Evolutionary conservation across 2,329 filamentous ascomycete genomes (phyloP).

Genomic region (Hypoxylon sp.): DNA sequence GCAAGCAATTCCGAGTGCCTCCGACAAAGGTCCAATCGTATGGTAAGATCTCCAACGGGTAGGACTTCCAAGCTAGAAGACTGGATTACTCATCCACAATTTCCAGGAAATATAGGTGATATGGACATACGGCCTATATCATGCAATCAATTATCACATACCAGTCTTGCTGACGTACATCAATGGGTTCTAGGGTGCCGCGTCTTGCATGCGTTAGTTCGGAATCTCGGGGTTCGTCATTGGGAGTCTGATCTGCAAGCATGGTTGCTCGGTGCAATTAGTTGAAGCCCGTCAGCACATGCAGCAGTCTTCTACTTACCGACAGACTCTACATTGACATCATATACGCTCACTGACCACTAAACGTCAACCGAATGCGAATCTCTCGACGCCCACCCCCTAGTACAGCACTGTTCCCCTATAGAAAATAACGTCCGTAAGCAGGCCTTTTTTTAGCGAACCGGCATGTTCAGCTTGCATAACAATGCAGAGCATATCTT

Average conservation of each 20-base stretch:
- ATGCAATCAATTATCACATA: slow-evolving; percentile 29
- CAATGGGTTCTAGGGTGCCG: not conserved
- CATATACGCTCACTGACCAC: not conserved
- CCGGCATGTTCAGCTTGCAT: not conserved
- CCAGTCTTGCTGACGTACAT: slow-evolving; percentile 30
- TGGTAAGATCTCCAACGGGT: not conserved
- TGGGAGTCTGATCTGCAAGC: slow-evolving; percentile 17
- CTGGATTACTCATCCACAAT: slow-evolving; percentile 11
- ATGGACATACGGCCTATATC: slow-evolving; percentile 22
- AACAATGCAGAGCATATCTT: not conserved
- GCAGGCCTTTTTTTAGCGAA: not conserved
- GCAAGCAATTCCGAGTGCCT: slow-evolving; percentile 28
- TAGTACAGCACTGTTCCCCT: not conserved
- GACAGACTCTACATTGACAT: slow-evolving; percentile 10
- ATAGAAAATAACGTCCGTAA: not conserved
- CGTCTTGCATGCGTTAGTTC: slow-evolving; percentile 23
- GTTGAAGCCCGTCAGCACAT: slow-evolving; percentile 20
- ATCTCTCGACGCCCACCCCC: not conserved
- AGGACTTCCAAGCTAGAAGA: slow-evolving; percentile 14
- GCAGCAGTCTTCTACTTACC: not conserved
- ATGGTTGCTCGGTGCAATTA: slow-evolving; percentile 24
- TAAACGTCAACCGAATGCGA: not conserved
- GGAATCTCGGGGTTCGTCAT: slow-evolving; percentile 39
- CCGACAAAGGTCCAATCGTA: slow-evolving; percentile 17
- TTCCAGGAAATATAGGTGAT: slow-evolving; percentile 7